Evolutionary conservation across 2,329 filamentous ascomycete species (phyloP), one percentile per base, ranked within the genome.

Genomic region (Ophiocordyceps polyrhachis-furcata): DNA sequence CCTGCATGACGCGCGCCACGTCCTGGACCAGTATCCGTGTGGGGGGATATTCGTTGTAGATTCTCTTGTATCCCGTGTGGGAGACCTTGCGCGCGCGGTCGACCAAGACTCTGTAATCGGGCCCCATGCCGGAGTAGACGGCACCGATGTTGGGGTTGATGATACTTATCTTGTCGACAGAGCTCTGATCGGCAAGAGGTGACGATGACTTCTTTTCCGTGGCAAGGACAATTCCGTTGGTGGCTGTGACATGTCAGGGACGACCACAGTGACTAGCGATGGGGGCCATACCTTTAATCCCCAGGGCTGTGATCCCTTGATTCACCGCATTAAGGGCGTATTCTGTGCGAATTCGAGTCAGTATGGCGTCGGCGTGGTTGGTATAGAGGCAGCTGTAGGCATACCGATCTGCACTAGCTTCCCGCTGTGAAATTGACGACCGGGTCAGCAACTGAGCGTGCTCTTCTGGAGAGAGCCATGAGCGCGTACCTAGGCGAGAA

Each of bases 31-130:
- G 76, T 81, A 98, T 98, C 63, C 91, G 81, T 46, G 91, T 98
- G 6, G 91, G 91, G n/a, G 91, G 91, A 70, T 98, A 98, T 70
- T 98, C 91, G 69, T 98, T 98, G 74, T 98, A 98, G 70, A 98
- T 88, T 65, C 91, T 86, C 78, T 98, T 98, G 79, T 98, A 98
- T 64, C 81, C 83, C 42, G 91, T 93, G 69, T 98, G 91, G 46
- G 88, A 94, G 53, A 95, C 91, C 68, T 96, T 98, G 61, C 91
- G 87, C 55, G 91, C 91, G 66, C 88, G 89, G 72, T 98, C 91
- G 55, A 96, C 91, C 45, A 98, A 76, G 47, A 98, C 86, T 64
- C 91, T 81, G 71, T 96, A 98, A 66, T 98, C 91, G 48, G 91
- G 91, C 28, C 91, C 89, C 91, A 98, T 98, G 62, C 91, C 91